phyloP scores from a whole-genome alignment of 805 yeast genomes.

The Tetrapisispora taiwanensis region DNA sequence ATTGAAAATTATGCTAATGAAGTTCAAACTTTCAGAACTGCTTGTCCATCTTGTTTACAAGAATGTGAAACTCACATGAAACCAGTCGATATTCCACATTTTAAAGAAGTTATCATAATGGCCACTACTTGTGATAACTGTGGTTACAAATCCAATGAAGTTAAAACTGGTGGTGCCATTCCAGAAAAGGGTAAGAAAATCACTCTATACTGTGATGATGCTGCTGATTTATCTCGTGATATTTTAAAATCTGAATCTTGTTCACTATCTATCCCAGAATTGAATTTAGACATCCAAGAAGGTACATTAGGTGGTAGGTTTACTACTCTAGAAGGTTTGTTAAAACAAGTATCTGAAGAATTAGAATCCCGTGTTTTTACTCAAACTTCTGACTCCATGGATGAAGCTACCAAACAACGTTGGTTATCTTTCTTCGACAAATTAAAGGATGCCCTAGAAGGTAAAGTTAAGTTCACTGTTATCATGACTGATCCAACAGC shows the following conservation, averaged over 20 bases:
- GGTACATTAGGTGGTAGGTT: conserved; percentile 98
- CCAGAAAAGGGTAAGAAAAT: conserved; percentile 77
- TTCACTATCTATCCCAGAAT: conserved; percentile 75
- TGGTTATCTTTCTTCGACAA: conserved; percentile 75
- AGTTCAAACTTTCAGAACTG: conserved; percentile 84
- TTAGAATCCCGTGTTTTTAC: conserved; percentile 74
- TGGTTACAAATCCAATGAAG: conserved; percentile 95
- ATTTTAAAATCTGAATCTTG: conserved; percentile 92
- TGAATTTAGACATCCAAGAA: conserved; percentile 80
- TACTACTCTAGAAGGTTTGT: conserved; percentile 90
- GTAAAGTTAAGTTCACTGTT: conserved; percentile 73
- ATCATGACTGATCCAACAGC: conserved; percentile 92
- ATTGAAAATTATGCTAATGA: conserved; percentile 82
- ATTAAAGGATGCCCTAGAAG: conserved; percentile 69
- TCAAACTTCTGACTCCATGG: conserved; percentile 89
- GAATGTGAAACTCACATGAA: conserved; percentile 93
- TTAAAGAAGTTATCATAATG: conserved; percentile 95
- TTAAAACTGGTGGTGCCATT: conserved; percentile 95
- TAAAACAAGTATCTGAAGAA: conserved; percentile 83
- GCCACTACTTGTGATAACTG: conserved; percentile 85
- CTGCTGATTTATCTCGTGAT: conserved; percentile 85
- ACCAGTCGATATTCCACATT: conserved; percentile 91
- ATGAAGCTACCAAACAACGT: conserved; percentile 56
- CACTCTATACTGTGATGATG: conserved; percentile 64
- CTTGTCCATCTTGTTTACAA: conserved; percentile 77